Evolutionary conservation across 352 stramenopile species (phyloP), one percentile per base, ranked within the genome.

Genomic region (Globisporangium solare): DNA sequence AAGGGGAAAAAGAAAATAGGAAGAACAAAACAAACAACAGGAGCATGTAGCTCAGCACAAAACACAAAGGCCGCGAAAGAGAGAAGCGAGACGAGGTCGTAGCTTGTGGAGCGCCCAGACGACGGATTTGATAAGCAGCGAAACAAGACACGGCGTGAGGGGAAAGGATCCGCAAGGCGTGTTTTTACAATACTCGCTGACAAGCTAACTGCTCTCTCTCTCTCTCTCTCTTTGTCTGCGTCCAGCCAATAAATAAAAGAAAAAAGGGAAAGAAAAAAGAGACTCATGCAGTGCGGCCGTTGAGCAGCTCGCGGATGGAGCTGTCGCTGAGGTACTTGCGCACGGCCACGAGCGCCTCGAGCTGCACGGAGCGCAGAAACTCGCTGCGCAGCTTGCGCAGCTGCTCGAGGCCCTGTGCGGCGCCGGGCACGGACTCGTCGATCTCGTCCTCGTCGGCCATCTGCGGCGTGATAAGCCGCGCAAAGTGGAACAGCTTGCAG

Each of bases 401-500:
- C 1, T 60, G 59, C 4, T 68, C 62, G 45, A 90, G 57, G 17
- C 45, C 66, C 24, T 63, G 49, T 15, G 22, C 51, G 3, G 70
- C 69, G n/a, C 68, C 71, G 41, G 62, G 54, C 14, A 77, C 53
- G 6, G 24, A 67, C 46, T 74, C 61, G 49, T 88, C 76, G 14
- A 88, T 60, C 46, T 67, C 67, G 45, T 86, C 74, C 15, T 80
- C 70, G n/a, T 83, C 60, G 50, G 76, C 59, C 43, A 88, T 79
- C 27, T 61, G 63, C n/a, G 76, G 78, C 56, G 78, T 86, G 32
- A 89, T 88, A 42, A 56, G 21, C 11, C 80, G 76, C 2, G 75
- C 71, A 65, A 92, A 89, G 63, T 83, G 75, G 47, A 88, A 92
- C 57, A 81, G 74, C 61, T 88, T 86, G 65, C 77, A 92, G 54